Percentiles rank a stretch among this genome's conserved stretches.
These are phyloP conservation scores for Mycena latifolia DNA, from an alignment of 768 basidiomycete genomes.

Conservation along the genomic window DNA sequence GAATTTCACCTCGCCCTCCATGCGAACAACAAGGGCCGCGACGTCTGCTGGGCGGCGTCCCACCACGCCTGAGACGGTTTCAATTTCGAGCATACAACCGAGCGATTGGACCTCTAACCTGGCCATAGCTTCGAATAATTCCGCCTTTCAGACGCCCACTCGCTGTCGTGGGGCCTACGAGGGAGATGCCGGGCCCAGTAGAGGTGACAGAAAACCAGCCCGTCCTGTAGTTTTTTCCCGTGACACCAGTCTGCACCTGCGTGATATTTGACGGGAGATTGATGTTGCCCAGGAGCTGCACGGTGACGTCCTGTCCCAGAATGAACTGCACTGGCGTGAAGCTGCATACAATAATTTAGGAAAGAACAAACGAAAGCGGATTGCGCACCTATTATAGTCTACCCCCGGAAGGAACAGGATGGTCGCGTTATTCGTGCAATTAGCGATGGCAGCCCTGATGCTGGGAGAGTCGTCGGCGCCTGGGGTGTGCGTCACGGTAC, in stretches of 20 bases:
- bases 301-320: conserved; percentile 30
- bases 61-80: conserved; percentile 21
- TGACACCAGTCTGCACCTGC: conserved; percentile 31
- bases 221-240: conserved; percentile 26
- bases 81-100: neutral
- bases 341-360: neutral
- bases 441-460: conserved; percentile 24
- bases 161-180: conserved; percentile 25
- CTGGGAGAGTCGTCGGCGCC: conserved; percentile 32
- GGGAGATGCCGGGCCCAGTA: conserved; percentile 27
- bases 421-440: conserved; percentile 31
- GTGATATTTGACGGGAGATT: conserved; percentile 34
- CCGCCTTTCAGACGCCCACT: conserved; percentile 26
- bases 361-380: neutral
- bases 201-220: conserved; percentile 32
- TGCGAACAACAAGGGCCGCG: conserved; percentile 18
- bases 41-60: conserved; percentile 30
- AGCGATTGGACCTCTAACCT: conserved; percentile 14
- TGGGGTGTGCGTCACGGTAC: conserved; percentile 29
- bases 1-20: conserved; percentile 29
- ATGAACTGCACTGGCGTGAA: conserved; percentile 32
- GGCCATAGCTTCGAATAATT: conserved; percentile 31
- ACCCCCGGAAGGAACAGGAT: conserved; percentile 28
- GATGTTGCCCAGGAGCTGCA: conserved; percentile 31
- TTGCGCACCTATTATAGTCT: conserved; percentile 30